phyloP scores from a whole-genome alignment of 768 basidiomycete species.

The Kwoniella mangroviensis region DNA sequence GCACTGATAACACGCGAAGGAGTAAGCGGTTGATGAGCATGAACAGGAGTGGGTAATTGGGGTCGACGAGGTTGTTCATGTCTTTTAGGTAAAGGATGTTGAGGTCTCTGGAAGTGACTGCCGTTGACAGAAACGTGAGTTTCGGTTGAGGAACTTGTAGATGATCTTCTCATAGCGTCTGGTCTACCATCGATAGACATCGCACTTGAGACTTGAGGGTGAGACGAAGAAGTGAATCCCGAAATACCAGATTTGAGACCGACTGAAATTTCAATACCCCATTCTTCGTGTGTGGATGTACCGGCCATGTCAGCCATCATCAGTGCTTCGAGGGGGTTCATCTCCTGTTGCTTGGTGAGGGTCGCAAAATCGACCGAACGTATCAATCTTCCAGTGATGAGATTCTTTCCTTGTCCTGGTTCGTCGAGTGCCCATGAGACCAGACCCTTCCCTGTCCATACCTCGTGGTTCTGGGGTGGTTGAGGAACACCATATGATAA shows the following conservation, averaged over 20 bases:
- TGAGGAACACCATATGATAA: constrained; percentile 1
- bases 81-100: constrained; percentile 13
- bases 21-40: constrained; percentile 8
- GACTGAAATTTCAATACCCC: constrained; percentile 50
- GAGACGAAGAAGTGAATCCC: constrained; percentile 8
- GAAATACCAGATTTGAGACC: constrained; percentile 32
- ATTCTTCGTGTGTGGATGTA: constrained; percentile 26
- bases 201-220: constrained; percentile 14
- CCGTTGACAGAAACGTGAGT: background rate
- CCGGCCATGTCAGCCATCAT: constrained; percentile 22
- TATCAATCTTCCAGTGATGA: constrained; percentile 48
- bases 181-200: constrained; percentile 21
- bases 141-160: constrained; percentile 13
- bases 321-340: constrained; percentile 42
- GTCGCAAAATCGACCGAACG: constrained; percentile 32
- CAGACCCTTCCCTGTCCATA: constrained; percentile 52
- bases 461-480: constrained; percentile 25
- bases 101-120: constrained; percentile 16
- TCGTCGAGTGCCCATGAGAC: constrained; percentile 49
- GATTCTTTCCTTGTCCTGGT: constrained; percentile 48
- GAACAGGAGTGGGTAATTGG: constrained; percentile 5
- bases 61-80: constrained; percentile 19
- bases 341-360: constrained; percentile 17
- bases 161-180: constrained; percentile 17
- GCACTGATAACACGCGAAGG: constrained; percentile 18